Evolutionary conservation across 1,139 yeast genomes (phyloP), one percentile per base, ranked within the genome.

Genomic region (Yamadazyma membranifaciens): DNA sequence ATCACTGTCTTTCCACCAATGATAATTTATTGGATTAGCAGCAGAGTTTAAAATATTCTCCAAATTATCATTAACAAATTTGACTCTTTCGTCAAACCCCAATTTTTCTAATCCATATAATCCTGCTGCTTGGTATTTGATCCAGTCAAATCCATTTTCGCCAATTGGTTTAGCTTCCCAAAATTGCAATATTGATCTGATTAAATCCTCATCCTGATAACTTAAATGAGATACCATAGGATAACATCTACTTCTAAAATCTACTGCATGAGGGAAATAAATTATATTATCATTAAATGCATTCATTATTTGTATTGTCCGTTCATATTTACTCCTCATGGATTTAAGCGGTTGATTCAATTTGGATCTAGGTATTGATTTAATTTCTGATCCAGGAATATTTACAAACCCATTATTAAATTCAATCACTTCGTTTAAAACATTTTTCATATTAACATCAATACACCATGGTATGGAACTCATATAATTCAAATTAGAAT

Each of bases 161-260:
- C 77, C 77, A 22, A 72, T 53, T 1, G 67, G 67, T 36, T 59
- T 53, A 10, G 67, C 51, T 6, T 64, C 47, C 74, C 75, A 72
- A 40, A 70, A 70, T 60, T 62, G 63, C 45, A 71, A 47, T 16
- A 68, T 43, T 0, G 66, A 55, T 16, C 78, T 49, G 0, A 61
- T 56, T 24, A 62, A 44, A 45, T 72, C 78, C 25, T 64, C 69
- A 38, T 60, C 64, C 39, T 70, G 66, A 43, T 69, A 72, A 1
- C 65, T 58, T 33, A 72, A 48, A 11, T 57, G 39, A 1, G 75
- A 67, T 0, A 60, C 67, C 55, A 61, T 54, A 0, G 77, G 71
- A 46, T 72, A 72, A 2, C 65, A 65, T 26, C 78, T 49, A 4
- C 77, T 75, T 39, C 78, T 52, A 41, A 70, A 71, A 46, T 72